Evolutionary conservation across 1,284 basidiomycete genomes (phyloP), one percentile per base, ranked within the genome.

Genomic region (Cronartium ribicola): DNA sequence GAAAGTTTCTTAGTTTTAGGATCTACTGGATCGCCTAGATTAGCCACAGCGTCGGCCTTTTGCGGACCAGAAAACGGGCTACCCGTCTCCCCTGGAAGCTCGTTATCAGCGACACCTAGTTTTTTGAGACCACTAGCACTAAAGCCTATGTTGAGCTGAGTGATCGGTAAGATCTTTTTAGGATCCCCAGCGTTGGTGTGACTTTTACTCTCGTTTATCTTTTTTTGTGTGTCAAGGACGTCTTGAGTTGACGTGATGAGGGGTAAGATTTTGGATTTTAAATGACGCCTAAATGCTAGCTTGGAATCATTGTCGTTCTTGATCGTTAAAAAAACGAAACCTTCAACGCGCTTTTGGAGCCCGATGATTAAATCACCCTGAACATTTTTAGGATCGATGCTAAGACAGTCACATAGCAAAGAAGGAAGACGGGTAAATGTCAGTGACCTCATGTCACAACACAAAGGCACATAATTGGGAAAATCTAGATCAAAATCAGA

Each of bases 281-380:
- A 57, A 5, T 1, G 22, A 37, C 43, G 43, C n/a, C 72, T 65
- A n/a, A 75, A 75, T 0, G 57, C 66, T 66, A 60, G 29, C 37
- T 55, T 62, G n/a, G 66, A 67, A 0, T 67, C 59, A 0, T 44
- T 2, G 13, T 73, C 71, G 5, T 51, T 17, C 36, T 73, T 73
- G 14, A 75, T 41, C 6, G 37, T 67, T 3, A 66, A 20, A 63
- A 75, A 75, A 43, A 29, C 41, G n/a, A 75, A 75, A 8, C 41
- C 57, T 55, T 75, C 72, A 8, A 67, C 66, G 5, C 72, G 66
- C 48, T 75, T 75, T 46, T 62, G 66, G 48, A 75, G 57, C 2
- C 72, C 72, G 41, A 67, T 11, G 14, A 75, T 48, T 20, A 75
- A n/a, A 67, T 75, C 72, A 7, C 72, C 72, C 48, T 75, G 72